Base-by-base conservation (phyloP, 2,329 filamentous ascomycete species). In the Tolypocladium amazonense region DNA sequence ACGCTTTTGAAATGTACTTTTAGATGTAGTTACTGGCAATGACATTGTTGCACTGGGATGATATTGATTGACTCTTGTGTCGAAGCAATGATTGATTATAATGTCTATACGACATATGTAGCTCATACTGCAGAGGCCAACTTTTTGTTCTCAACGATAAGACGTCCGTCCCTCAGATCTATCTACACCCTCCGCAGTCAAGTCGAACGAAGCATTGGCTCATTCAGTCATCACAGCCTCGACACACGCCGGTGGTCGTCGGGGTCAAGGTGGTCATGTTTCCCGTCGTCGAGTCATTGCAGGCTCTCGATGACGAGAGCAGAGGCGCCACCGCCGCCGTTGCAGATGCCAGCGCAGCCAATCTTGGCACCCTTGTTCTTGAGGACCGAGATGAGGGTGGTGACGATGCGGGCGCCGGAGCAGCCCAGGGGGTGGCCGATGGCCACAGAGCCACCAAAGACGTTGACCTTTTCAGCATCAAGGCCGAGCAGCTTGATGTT, bases 311-410 rank as follows among this genome's bases (percentile, higher is more conserved):
- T 85, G 63, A 99, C 90, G 66, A 99, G 79, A 61, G 94, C 94
- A 69, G 90, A 96, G 62, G 94, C 94, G 73, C 94, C 94, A 68
- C 94, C 94, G 60, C 94, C 94, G 65, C 94, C 94, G 76, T 99
- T 99, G 86, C 94, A 99, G 72, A 99, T 97, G 70, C 90, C 94
- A 45, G 90, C 93, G 70, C 87, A 89, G 60, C 94, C 94, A 73
- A 97, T 87, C 87, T 95, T 97, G 70, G 86, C 92, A 75, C 91
- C 89, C 82, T 92, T 94, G 74, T 94, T 88, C 75, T 84, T 89
- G 70, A 99, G 79, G 41, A 97, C 93, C 64, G 91, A 89, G 59
- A 95, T 85, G 66, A 99, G 77, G 20, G 94, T 99, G 56, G 92
- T 88, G 67, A 96, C 83, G 70, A 99, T 97, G 72, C 94, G 89